phyloP scores from a whole-genome alignment of 1,139 yeast species.

The Geotrichum phurueaensis region DNA sequence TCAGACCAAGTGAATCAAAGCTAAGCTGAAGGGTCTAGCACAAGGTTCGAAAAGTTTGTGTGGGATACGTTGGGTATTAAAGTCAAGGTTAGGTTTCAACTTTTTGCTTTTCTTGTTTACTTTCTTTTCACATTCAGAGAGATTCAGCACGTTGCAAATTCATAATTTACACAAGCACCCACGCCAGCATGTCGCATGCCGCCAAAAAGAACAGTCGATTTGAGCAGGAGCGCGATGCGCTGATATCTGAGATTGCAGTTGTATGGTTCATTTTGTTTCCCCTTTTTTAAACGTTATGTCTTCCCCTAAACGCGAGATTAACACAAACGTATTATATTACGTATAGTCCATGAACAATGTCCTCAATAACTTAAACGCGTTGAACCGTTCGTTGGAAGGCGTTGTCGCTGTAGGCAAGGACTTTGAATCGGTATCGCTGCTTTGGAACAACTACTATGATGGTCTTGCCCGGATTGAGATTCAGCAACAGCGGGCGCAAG shows the following conservation, averaged over 20 bases:
- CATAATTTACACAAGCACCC: neutral
- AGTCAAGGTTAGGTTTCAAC: neutral
- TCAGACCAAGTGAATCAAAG: neutral
- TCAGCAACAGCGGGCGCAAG: neutral
- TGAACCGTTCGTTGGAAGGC: slow-evolving; percentile 48
- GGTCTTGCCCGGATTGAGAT: slow-evolving; percentile 26
- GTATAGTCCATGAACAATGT: slow-evolving; percentile 45
- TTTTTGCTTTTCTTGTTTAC: neutral
- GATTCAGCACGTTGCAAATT: neutral
- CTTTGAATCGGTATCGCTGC: slow-evolving; percentile 45
- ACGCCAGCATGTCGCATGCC: neutral
- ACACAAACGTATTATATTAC: neutral
- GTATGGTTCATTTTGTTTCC: slow-evolving; percentile 20
- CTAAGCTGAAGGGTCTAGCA: neutral
- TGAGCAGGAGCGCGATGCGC: slow-evolving; percentile 42
- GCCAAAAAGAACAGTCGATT: slow-evolving; percentile 28
- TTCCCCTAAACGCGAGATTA: slow-evolving; percentile 4
- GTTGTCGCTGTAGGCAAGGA: slow-evolving; percentile 51
- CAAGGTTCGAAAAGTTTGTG: neutral
- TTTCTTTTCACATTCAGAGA: neutral
- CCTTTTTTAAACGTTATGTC: neutral
- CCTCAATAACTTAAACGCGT: slow-evolving; percentile 43
- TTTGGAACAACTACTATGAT: slow-evolving; percentile 49
- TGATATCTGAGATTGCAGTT: slow-evolving; percentile 39
- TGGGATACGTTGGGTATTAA: neutral